A percentile compares a stretch with the other conserved stretches of the same genome.
Conservation (phyloP, 1,284 basidiomycete species). For the Albatrellus sp. region DNA sequence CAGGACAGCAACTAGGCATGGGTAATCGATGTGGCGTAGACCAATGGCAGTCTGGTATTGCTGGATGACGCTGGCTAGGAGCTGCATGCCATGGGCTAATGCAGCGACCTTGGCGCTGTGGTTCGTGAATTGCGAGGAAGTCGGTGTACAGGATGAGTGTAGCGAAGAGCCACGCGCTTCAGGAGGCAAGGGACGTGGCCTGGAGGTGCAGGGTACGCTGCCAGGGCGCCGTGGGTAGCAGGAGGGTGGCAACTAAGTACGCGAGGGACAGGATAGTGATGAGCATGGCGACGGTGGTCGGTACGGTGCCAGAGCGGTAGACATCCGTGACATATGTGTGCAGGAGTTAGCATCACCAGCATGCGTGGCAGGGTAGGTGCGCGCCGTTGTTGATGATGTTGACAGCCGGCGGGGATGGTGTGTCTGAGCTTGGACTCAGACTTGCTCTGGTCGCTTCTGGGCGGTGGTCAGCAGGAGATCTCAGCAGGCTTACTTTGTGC, state of each 20-base stretch:
- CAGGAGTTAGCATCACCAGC: neutral
- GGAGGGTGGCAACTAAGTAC: constrained; percentile 17
- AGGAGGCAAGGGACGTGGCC: constrained; percentile 29
- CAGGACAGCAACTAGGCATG: no score
- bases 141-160: constrained; percentile 37
- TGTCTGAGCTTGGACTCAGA: constrained; percentile 15
- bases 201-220: constrained; percentile 20
- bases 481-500: constrained; percentile 23
- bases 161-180: constrained; percentile 38
- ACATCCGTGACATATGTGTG: constrained; percentile 31
- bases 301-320: constrained; percentile 29
- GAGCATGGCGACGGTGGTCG: constrained; percentile 30
- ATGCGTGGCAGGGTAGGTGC: neutral
- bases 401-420: constrained; percentile 18
- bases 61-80: no score
- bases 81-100: constrained; percentile 21
- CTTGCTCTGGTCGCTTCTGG: constrained; percentile 19
- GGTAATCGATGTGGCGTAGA: no score
- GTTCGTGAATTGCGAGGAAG: constrained; percentile 38
- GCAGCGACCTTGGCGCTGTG: constrained; percentile 33
- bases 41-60: no score
- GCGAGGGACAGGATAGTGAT: constrained; percentile 23
- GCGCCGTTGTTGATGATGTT: constrained; percentile 19
- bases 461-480: neutral
- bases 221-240: constrained; percentile 1